Percentiles rank a stretch among this genome's conserved stretches.
phyloP scores from a whole-genome alignment of 2,329 filamentous ascomycete species.

The Alternaria sp. region DNA sequence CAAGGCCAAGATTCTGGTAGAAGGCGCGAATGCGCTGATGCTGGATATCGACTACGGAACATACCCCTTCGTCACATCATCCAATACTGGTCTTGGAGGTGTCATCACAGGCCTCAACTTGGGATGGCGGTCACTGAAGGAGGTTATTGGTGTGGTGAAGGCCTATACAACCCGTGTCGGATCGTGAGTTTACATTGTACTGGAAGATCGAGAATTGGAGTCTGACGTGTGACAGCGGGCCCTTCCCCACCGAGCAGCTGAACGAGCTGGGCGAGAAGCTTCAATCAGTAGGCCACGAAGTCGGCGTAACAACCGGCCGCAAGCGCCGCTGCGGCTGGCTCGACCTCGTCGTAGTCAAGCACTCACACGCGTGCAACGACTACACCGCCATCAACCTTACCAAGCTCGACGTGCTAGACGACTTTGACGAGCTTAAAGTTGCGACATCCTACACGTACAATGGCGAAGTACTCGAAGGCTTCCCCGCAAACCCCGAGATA shows the following conservation, averaged over 20 bases:
- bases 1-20: conserved; percentile 69
- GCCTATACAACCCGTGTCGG: conserved; percentile 71
- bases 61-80: conserved; percentile 69
- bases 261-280: conserved; percentile 66
- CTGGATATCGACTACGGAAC: conserved; percentile 67
- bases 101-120: conserved; percentile 70
- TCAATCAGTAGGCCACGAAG: conserved; percentile 64
- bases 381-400: conserved; percentile 72
- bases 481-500: conserved; percentile 69
- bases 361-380: conserved; percentile 70
- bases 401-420: conserved; percentile 75
- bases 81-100: conserved; percentile 67
- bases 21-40: conserved; percentile 75
- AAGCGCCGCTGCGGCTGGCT: conserved; percentile 70
- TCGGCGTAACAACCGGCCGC: conserved; percentile 66
- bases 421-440: conserved; percentile 77
- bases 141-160: conserved; percentile 72
- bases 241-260: conserved; percentile 73
- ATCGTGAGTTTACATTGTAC: conserved; percentile 36
- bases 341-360: conserved; percentile 74
- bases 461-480: conserved; percentile 65
- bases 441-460: conserved; percentile 73
- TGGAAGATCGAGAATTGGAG: not conserved
- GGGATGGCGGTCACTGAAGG: conserved; percentile 67
- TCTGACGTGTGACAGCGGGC: conserved; percentile 59